Evolutionary conservation across 805 yeast genomes (phyloP).

Genomic region (Metschnikowia reukaufii): DNA sequence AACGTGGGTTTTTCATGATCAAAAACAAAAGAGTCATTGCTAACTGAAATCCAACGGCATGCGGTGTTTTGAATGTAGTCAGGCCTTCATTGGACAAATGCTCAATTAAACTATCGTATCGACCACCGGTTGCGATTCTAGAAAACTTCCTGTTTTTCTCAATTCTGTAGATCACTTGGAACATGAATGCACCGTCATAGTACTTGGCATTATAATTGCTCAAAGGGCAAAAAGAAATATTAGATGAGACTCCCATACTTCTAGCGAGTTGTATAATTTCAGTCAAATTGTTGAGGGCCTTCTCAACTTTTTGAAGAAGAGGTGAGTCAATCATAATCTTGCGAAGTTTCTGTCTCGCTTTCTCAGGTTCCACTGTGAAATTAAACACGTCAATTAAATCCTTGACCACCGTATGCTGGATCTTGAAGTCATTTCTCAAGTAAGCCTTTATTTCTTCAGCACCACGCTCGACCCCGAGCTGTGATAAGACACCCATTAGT

Average conservation of each 20-base stretch:
- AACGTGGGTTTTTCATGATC: conserved; percentile 31
- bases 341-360: conserved; percentile 60
- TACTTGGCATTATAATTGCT: conserved; percentile 80
- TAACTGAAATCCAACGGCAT: conserved; percentile 84
- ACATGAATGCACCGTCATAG: conserved; percentile 82
- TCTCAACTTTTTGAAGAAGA: conserved; percentile 57
- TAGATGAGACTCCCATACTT: conserved; percentile 57
- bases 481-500: conserved; percentile 72
- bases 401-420: conserved; percentile 78
- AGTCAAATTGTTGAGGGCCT: conserved; percentile 58
- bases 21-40: conserved; percentile 49
- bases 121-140: conserved; percentile 85
- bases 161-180: conserved; percentile 75
- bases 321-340: conserved; percentile 77
- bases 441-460: conserved; percentile 53
- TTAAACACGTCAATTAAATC: conserved; percentile 76
- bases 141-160: conserved; percentile 46
- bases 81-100: conserved; percentile 55
- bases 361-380: conserved; percentile 67
- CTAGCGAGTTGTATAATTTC: conserved; percentile 56
- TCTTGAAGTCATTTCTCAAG: conserved; percentile 56
- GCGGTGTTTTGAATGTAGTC: conserved; percentile 26
- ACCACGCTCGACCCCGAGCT: conserved; percentile 67
- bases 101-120: conserved; percentile 76
- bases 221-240: conserved; percentile 72